Evolutionary conservation across 2,329 filamentous ascomycete genomes (phyloP), one percentile per base, ranked within the genome.

Genomic region (Periconia sp.): DNA sequence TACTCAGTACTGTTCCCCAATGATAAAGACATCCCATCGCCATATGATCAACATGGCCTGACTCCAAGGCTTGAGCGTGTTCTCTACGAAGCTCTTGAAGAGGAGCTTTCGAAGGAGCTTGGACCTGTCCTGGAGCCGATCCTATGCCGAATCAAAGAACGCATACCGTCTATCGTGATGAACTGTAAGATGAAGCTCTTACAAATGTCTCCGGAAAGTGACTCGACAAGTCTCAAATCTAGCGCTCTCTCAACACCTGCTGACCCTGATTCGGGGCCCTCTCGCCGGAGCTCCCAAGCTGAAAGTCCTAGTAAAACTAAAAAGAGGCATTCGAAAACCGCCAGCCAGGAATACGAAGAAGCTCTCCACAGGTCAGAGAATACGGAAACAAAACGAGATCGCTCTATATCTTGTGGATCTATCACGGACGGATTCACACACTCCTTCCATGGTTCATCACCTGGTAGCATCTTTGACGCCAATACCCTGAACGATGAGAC

Each of bases 31-130:
- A 22, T 48, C 7, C 50, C 50, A 2, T 53, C 50, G 12, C 46
- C 50, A 15, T 53, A 50, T 26, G 43, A 46, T 5, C 42, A 43
- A 4, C 43, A 52, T 23, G 36, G 25, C 10, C 26, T 52, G 17
- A 46, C 42, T 23, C 46, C 43, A 13, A 34, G 25, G 15, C 35
- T 46, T 7, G 46, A 43, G 12, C 21, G 30, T 12, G 36, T 42
- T 15, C 50, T 53, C 7, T 36, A 15, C 13, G 46, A 50, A 38
- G 43, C 37, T 2, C 25, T 53, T 2, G 46, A 50, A 19, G 43
- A 53, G 41, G 46, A 53, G 28, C 32, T 53, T 10, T 44, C 36
- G 10, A 10, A 22, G 11, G 50, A 53, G 28, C 37, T 53, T n/a
- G 43, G 23, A 13, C 46, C 40, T 1, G 22, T 29, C 11, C 29